phyloP scores from a whole-genome alignment of 148 eudicot genomes.

The Persicaria maculosa region DNA sequence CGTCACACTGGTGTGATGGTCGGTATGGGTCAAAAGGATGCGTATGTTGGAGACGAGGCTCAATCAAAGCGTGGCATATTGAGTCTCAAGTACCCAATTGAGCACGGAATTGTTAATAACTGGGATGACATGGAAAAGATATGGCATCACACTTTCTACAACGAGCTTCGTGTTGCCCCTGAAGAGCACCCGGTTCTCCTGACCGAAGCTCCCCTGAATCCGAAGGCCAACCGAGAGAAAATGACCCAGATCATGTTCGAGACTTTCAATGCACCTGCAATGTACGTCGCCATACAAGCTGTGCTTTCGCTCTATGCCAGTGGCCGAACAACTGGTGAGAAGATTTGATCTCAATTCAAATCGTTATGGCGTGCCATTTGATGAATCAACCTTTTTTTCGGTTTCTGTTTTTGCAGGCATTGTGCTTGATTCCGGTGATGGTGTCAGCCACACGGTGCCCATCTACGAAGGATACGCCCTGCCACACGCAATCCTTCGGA shows the following conservation, averaged over 20 bases:
- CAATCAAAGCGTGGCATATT: conserved; percentile 6
- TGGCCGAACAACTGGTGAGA: conserved; percentile 8
- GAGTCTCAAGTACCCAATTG: conserved; percentile 8
- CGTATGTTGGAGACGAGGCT: conserved; percentile 8
- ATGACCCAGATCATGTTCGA: conserved; percentile 12
- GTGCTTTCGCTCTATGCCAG: conserved; percentile 11
- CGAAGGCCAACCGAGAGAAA: conserved; percentile 8
- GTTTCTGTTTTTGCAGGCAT: not conserved
- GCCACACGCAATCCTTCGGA: conserved; percentile 7
- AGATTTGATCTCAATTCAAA: not conserved
- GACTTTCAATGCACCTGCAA: conserved; percentile 12
- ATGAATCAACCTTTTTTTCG: not conserved
- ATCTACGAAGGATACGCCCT: conserved; percentile 10
- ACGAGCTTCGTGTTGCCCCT: conserved; percentile 10
- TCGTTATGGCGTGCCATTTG: not conserved
- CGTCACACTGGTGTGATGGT: conserved; percentile 15
- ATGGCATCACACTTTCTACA: conserved; percentile 11
- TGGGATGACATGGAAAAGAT: conserved; percentile 12
- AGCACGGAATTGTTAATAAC: conserved; percentile 10
- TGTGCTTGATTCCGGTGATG: conserved; percentile 9
- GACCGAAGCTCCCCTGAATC: conserved; percentile 9
- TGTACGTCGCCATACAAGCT: conserved; percentile 8
- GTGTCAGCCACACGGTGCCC: conserved; percentile 7
- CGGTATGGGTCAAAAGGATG: conserved; percentile 14
- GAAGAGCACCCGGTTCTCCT: conserved; percentile 6